A percentile compares a stretch with the other conserved stretches of the same genome.
Evolutionary conservation across 129 eudicot genomes (phyloP).

Genomic region (Logfia minima): DNA sequence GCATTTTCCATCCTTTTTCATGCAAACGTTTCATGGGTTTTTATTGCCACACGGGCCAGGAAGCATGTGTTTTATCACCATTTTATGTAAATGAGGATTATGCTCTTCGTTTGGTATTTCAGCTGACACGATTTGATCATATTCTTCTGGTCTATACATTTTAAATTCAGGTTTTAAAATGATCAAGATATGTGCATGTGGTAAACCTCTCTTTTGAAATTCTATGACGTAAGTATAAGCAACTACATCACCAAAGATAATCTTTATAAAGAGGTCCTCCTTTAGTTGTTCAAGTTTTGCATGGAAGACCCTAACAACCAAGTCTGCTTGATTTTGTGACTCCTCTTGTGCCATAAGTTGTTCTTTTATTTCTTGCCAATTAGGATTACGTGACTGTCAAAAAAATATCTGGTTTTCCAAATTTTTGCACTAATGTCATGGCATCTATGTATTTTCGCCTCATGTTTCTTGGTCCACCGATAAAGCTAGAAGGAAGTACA

Average conservation of each 20-base stretch:
- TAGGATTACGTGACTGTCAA: slow-evolving; percentile 39
- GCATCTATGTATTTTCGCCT: slow-evolving; percentile 26
- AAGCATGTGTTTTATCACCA: slow-evolving; percentile 32
- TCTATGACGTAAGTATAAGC: neutral
- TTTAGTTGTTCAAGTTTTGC: neutral
- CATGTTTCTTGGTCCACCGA: slow-evolving; percentile 44
- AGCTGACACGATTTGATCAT: slow-evolving; percentile 24
- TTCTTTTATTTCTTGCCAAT: slow-evolving; percentile 26
- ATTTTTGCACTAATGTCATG: slow-evolving; percentile 31
- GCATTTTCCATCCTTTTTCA: neutral
- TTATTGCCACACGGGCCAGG: slow-evolving; percentile 39
- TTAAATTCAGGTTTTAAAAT: slow-evolving; percentile 26
- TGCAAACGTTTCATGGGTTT: slow-evolving; percentile 7
- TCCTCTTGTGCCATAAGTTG: neutral
- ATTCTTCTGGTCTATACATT: slow-evolving; percentile 7
- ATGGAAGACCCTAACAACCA: neutral
- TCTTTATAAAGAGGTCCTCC: neutral
- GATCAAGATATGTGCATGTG: slow-evolving; percentile 9
- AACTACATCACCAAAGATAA: neutral
- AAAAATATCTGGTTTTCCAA: slow-evolving; percentile 35
- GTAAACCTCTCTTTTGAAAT: neutral
- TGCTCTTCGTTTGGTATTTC: slow-evolving; percentile 23
- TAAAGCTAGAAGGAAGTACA: slow-evolving; percentile 27
- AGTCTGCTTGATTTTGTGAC: neutral
- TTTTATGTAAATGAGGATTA: slow-evolving; percentile 3